Evolutionary conservation across 2,329 filamentous ascomycete genomes (phyloP), one percentile per base, ranked within the genome.

Genomic region (Neoscytalidium dimidiatum): DNA sequence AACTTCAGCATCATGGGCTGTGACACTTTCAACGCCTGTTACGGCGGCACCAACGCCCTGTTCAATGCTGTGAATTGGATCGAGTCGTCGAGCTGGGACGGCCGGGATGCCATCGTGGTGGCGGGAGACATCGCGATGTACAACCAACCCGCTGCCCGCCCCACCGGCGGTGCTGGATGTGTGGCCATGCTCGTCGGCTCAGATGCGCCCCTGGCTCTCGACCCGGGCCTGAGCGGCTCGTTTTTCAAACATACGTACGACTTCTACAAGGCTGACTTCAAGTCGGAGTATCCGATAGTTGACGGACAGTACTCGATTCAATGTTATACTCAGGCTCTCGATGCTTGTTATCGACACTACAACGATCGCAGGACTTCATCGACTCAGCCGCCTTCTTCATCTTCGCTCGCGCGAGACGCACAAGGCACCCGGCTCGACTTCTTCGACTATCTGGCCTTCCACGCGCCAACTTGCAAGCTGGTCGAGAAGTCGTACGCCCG

Each of bases 371-470:
- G n/a, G n/a, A n/a, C n/a, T n/a, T n/a, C n/a, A n/a, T n/a, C n/a
- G n/a, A n/a, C n/a, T n/a, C n/a, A n/a, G n/a, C n/a, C n/a, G n/a
- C n/a, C n/a, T n/a, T n/a, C n/a, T n/a, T n/a, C n/a, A n/a, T n/a
- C n/a, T n/a, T n/a, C n/a, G n/a, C n/a, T n/a, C n/a, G n/a, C 80
- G 82, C 38, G 81, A 83, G 73, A 73, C 76, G 70, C 38, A 13
- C 9, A 81, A 83, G 72, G 79, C 80, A 4, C 78, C 81, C n/a
- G n/a, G 51, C 73, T 84, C 14, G 82, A 84, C 73, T 79, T 81
- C 41, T 84, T 84, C 72, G 82, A 84, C 75, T 80, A 83, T 78
- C 83, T 84, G 80, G 79, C 78, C 72, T 84, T 84, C 79, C 82
- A 84, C 71, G 79, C 82, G 8, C 82, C 82, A 6, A 84, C 80